Evolutionary conservation across 2,329 filamentous ascomycete genomes (phyloP).

Genomic region (Alternaria ethzedia): DNA sequence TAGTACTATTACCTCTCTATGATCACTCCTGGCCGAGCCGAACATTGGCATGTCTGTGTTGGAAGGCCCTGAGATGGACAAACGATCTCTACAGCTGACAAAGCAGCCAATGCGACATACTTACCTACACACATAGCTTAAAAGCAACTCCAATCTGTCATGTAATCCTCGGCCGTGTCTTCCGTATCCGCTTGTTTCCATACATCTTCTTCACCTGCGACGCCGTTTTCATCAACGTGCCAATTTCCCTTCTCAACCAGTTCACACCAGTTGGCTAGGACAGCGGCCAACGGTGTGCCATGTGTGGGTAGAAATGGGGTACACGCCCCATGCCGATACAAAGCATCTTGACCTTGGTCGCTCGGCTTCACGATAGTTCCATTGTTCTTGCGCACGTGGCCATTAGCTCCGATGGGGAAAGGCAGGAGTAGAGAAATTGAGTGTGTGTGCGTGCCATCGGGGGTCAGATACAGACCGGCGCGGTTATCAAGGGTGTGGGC

Average conservation of each 20-base stretch:
- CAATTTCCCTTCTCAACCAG: neutral
- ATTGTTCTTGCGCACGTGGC: neutral
- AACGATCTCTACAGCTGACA: rapidly evolving
- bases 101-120: neutral
- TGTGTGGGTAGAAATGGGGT: neutral
- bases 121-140: neutral
- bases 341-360: neutral
- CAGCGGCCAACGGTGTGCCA: neutral
- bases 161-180: neutral
- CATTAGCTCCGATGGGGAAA: neutral
- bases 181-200: neutral
- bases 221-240: neutral
- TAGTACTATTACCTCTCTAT: neutral
- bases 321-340: neutral
- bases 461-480: neutral
- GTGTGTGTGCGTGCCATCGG: neutral
- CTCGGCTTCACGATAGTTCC: neutral
- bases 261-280: neutral
- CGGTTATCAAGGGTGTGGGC: neutral
- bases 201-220: neutral
- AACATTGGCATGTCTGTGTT: neutral
- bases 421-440: neutral
- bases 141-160: neutral
- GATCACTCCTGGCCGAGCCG: neutral
- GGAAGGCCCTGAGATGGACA: neutral